Conservation (phyloP, 306 rosid genomes). For the Hippophae tibetana region DNA sequence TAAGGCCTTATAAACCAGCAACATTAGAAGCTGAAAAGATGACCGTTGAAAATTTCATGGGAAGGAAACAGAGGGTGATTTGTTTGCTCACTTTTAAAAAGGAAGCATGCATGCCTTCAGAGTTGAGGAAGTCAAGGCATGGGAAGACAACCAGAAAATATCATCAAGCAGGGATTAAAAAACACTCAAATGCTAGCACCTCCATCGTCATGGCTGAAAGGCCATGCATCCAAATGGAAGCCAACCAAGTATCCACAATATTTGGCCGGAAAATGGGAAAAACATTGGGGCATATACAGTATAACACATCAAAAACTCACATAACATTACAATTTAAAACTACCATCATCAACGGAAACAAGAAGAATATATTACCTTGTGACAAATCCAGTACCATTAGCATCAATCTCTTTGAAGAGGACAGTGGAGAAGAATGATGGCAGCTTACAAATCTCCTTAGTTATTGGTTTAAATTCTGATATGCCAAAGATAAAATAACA, state of each 20-base stretch:
- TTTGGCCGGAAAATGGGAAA: neutral
- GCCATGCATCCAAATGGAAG: too few relatives aligned
- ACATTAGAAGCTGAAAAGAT: too few relatives aligned
- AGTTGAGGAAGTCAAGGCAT: too few relatives aligned
- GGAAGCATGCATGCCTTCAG: too few relatives aligned
- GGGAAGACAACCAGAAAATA: too few relatives aligned
- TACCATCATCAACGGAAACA: slow-evolving; percentile 8
- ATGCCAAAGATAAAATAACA: slow-evolving; percentile 31
- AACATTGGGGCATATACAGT: neutral
- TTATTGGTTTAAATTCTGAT: slow-evolving; percentile 72
- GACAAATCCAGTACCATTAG: slow-evolving; percentile 58
- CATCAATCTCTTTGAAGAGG: slow-evolving; percentile 78
- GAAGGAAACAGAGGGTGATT: too few relatives aligned
- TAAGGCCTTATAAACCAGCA: too few relatives aligned
- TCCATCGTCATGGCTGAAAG: too few relatives aligned
- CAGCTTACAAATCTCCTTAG: slow-evolving; percentile 94
- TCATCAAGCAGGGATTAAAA: too few relatives aligned
- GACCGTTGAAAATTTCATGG: too few relatives aligned
- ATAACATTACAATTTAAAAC: slow-evolving; percentile 3
- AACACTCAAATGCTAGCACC: too few relatives aligned
- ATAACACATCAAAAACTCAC: neutral
- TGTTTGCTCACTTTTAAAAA: too few relatives aligned
- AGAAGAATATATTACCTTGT: slow-evolving; percentile 52
- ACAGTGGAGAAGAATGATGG: slow-evolving; percentile 79
- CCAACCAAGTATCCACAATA: neutral